A percentile compares a stretch with the other conserved stretches of the same genome.
These are phyloP conservation scores for Veloporphyrellus conicus DNA, from an alignment of 1,284 basidiomycete genomes.

Conservation along the genomic window DNA sequence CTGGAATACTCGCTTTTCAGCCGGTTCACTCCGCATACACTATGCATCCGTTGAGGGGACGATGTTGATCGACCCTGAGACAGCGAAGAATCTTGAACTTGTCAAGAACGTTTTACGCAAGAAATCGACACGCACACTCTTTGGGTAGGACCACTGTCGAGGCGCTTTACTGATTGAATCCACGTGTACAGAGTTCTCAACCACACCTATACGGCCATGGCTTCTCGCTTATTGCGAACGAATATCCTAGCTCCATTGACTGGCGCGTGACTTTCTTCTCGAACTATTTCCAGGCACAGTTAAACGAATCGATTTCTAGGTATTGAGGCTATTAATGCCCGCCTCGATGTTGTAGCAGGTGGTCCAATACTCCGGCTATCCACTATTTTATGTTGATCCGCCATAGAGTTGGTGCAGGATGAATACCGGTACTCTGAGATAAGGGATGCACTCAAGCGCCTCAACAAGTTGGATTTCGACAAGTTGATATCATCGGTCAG, in stretches of 20 bases:
- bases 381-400: constrained; percentile 11
- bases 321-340: constrained; percentile 62
- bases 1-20: constrained; percentile 65
- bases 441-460: constrained; percentile 61
- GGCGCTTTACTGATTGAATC: neutral
- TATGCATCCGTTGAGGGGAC: constrained; percentile 81
- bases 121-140: constrained; percentile 64
- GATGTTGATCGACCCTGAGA: constrained; percentile 89
- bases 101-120: constrained; percentile 67
- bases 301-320: neutral
- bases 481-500: constrained; percentile 73
- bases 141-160: constrained; percentile 54
- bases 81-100: constrained; percentile 82
- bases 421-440: constrained; percentile 73
- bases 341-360: constrained; percentile 84
- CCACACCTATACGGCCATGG: constrained; percentile 87
- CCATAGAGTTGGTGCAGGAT: constrained; percentile 65
- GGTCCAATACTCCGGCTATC: neutral
- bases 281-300: neutral
- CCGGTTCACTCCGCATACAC: constrained; percentile 71
- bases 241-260: constrained; percentile 83
- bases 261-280: constrained; percentile 37
- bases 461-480: constrained; percentile 84
- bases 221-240: constrained; percentile 68
- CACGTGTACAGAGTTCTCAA: constrained; percentile 55